These are phyloP conservation scores for Margaritispora aquatica DNA, from an alignment of 495 filamentous ascomycete genomes.

Conservation along the genomic window DNA sequence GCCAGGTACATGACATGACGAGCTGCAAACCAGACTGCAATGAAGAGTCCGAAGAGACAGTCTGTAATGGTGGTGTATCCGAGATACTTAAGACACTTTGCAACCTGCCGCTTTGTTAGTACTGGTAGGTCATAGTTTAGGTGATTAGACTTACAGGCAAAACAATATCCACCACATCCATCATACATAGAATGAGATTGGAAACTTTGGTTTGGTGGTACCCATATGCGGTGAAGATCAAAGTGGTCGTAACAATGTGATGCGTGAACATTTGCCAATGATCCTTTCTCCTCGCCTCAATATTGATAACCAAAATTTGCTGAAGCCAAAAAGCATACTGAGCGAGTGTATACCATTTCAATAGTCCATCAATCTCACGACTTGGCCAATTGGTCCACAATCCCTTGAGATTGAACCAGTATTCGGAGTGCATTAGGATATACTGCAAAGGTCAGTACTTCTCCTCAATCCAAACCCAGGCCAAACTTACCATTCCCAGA, in stretches of 20 bases:
- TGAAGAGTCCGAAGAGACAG: constrained; percentile 77
- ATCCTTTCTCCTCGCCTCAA: constrained; percentile 91
- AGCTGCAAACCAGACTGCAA: constrained; percentile 75
- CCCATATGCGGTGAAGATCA: constrained; percentile 75
- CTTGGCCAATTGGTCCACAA: constrained; percentile 83
- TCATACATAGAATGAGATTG: constrained; percentile 81
- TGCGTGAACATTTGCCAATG: constrained; percentile 94
- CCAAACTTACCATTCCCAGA: constrained; percentile 69
- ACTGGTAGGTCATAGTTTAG: background rate
- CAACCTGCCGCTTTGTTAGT: constrained; percentile 51
- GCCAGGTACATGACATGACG: constrained; percentile 75
- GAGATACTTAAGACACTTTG: constrained; percentile 91
- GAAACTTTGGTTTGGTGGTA: constrained; percentile 82
- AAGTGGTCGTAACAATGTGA: constrained; percentile 79
- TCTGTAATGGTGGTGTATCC: constrained; percentile 72
- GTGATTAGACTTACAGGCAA: constrained; percentile 62
- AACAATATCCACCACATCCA: constrained; percentile 90
- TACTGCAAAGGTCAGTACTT: constrained; percentile 48
- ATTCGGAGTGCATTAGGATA: constrained; percentile 67
- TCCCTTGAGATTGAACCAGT: constrained; percentile 68
- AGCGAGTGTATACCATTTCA: constrained; percentile 88
- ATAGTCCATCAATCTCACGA: constrained; percentile 59
- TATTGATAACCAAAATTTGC: constrained; percentile 88
- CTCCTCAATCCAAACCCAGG: background rate
- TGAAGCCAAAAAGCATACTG: constrained; percentile 93